phyloP scores from a whole-genome alignment of 169 alveolate genomes.

The Plasmodium relictum region DNA sequence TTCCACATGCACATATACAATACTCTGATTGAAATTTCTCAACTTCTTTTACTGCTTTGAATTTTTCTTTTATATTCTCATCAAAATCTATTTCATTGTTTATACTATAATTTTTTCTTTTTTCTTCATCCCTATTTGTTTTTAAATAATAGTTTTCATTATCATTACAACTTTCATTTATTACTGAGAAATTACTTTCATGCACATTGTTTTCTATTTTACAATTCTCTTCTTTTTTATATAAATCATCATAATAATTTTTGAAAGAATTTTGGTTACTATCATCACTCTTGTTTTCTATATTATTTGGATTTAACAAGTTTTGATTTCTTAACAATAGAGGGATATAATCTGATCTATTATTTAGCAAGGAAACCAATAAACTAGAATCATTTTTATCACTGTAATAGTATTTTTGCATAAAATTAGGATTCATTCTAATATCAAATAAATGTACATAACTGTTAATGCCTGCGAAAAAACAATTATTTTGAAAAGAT shows the following conservation, averaged over 20 bases:
- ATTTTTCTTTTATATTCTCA: slow-evolving; percentile 24
- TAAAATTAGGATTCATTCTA: slow-evolving; percentile 27
- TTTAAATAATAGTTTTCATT: not conserved
- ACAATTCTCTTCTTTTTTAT: not conserved
- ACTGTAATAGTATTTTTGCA: slow-evolving; percentile 62
- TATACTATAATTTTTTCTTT: not conserved
- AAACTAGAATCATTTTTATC: slow-evolving; percentile 64
- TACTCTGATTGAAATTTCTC: slow-evolving; percentile 51
- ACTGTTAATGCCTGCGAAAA: slow-evolving; percentile 61
- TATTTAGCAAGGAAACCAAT: slow-evolving; percentile 44
- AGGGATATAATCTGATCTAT: slow-evolving; percentile 49
- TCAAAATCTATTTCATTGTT: slow-evolving; percentile 1
- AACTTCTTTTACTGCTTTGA: slow-evolving; percentile 25
- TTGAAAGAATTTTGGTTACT: not conserved
- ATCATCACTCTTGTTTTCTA: not conserved
- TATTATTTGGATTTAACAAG: not conserved
- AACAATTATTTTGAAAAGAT: slow-evolving; percentile 64
- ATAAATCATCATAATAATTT: not conserved
- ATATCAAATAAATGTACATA: slow-evolving; percentile 59
- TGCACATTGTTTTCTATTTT: not conserved
- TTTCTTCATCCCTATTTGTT: not conserved
- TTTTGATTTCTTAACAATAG: slow-evolving; percentile 6
- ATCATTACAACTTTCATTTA: not conserved
- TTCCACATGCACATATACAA: slow-evolving; percentile 73
- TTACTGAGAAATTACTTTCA: not conserved